These are phyloP conservation scores for Talaromyces stipitatus DNA, from an alignment of 495 filamentous ascomycete species.

Conservation along the genomic window DNA sequence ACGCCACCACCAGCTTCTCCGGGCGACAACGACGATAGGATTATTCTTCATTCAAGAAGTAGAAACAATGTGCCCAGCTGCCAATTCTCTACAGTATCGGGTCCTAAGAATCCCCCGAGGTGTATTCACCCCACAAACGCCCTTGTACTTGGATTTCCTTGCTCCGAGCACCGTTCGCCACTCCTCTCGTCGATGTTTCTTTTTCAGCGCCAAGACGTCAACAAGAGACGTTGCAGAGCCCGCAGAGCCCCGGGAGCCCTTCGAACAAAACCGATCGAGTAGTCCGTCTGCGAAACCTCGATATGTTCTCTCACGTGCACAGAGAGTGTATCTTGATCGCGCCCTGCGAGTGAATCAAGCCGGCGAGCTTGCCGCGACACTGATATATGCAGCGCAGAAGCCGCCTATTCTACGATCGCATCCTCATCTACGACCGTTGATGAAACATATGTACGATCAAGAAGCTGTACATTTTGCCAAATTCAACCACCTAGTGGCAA, in stretches of 20 bases:
- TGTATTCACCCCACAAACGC: constrained; percentile 6
- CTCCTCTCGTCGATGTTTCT: constrained; percentile 15
- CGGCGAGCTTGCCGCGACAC: constrained; percentile 77
- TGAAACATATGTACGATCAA: constrained; percentile 98
- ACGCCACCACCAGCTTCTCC: not conserved
- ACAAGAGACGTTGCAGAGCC: not conserved
- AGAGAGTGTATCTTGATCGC: constrained; percentile 68
- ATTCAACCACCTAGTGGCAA: constrained; percentile 78
- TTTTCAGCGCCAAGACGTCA: not conserved
- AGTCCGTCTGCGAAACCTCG: constrained; percentile 28
- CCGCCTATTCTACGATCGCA: constrained; percentile 67
- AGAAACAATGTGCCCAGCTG: not conserved
- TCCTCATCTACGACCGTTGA: constrained; percentile 78
- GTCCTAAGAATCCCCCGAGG: not conserved
- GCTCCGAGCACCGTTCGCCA: constrained; percentile 23
- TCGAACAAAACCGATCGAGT: not conserved
- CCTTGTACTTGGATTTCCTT: constrained; percentile 35
- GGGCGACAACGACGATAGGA: not conserved
- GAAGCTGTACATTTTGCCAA: constrained; percentile 78
- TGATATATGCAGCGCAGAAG: constrained; percentile 78
- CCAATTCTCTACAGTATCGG: not conserved
- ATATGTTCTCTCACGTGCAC: constrained; percentile 59
- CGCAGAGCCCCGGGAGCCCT: not conserved
- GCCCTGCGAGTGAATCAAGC: constrained; percentile 89
- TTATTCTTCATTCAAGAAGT: not conserved